Base-by-base conservation (phyloP, 2,329 filamentous ascomycete genomes). In the Colletotrichum ledebouriae region DNA sequence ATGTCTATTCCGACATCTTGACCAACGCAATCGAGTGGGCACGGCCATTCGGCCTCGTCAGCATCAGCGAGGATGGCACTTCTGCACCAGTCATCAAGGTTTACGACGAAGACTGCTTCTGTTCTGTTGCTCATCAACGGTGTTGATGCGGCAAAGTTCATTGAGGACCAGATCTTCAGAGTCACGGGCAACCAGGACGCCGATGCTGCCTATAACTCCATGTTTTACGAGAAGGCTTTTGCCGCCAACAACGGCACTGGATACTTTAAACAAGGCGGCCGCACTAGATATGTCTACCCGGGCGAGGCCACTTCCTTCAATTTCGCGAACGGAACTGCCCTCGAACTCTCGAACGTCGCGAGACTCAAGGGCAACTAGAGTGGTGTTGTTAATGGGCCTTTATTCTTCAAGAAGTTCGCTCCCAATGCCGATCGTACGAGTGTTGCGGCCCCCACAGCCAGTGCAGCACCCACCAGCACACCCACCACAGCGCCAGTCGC, bases 41-140 rank as follows among this genome's bases (percentile, higher is more conserved):
- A 63, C 76, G 70, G 67, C 77, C 59, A 59, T 74, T 59, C 68
- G 76, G 81, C 74, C 69, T 90, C 73, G 75, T 80, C 11, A 81
- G 78, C 0, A 71, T 79, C 59, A 77, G 76, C 69, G 74, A 79
- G 53, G 76, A 80, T 29, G 73, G 75, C 56, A 62, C 73, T 63
- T 78, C 78, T 60, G 59, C 75, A 52, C 75, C 77, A 67, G 80
- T 83, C 3, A 81, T 89, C n/a, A 84, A 83, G 61, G 78, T 88
- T 2, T 87, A 59, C 22, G 53, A 72, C 12, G 78, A 80, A 73
- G 25, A 63, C 59, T 15, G 74, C 74, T 2, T 63, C 70, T 5
- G 53, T 33, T 12, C 50, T 76, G 10, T 72, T 57, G 41, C 62
- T 71, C 12, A 76, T 76, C 60, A 75, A 76, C 58, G 75, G 73